Evolutionary conservation across 2,329 filamentous ascomycete genomes (phyloP).

Genomic region (Neonectria ditissima): DNA sequence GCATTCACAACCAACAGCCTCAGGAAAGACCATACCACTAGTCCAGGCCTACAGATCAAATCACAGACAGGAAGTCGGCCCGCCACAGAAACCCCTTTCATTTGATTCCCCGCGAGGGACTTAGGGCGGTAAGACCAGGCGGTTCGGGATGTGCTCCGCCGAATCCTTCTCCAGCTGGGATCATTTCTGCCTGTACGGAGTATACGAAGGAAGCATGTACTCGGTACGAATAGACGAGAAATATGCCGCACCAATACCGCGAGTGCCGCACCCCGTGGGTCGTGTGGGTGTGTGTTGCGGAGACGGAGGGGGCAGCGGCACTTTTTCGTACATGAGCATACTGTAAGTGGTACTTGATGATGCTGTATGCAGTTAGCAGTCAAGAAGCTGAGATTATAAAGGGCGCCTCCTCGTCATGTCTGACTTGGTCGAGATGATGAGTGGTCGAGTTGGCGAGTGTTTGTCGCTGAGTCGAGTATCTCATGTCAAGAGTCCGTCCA

Average conservation of each 20-base stretch:
- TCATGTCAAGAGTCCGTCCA: neutral
- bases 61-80: too few relatives aligned
- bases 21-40: too few relatives aligned
- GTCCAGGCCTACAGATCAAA: too few relatives aligned
- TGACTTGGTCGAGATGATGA: neutral
- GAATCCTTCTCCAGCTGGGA: constrained; percentile 13
- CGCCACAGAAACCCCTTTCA: neutral
- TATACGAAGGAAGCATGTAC: neutral
- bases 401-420: neutral
- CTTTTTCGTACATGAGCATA: neutral
- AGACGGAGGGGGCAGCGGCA: neutral
- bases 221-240: neutral
- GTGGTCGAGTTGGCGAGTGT: neutral
- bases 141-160: neutral
- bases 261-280: neutral
- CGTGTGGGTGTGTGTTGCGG: neutral
- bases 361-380: neutral
- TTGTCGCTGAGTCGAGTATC: neutral
- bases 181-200: neutral
- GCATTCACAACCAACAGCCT: neutral
- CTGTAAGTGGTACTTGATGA: too few relatives aligned
- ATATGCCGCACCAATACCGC: constrained; percentile 14
- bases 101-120: neutral
- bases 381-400: neutral
- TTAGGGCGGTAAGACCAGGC: neutral